Percentiles rank a stretch among this genome's conserved stretches.
These are phyloP conservation scores for Penicillium silybi DNA, from an alignment of 495 filamentous ascomycete species.

Conservation along the genomic window DNA sequence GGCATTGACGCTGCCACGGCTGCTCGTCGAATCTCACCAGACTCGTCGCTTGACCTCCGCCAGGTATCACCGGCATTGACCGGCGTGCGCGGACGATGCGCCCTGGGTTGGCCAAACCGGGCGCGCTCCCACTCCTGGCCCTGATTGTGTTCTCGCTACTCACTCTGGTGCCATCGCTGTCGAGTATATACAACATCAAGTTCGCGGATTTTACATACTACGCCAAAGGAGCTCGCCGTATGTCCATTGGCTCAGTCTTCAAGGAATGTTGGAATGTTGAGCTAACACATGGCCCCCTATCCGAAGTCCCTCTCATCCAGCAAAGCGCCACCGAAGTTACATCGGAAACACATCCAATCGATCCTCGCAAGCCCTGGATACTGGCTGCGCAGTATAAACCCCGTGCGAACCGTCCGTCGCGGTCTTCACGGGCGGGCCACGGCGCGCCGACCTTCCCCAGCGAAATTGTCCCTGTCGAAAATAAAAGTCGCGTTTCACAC, in stretches of 20 bases:
- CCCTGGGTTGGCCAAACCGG: constrained; percentile 36
- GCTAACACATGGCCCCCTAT: background rate
- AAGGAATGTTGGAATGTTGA: background rate
- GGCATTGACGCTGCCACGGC: constrained; percentile 11
- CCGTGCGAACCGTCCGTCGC: constrained; percentile 12
- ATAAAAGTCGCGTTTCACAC: constrained; percentile 18
- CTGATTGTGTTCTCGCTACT: constrained; percentile 37
- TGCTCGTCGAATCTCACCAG: constrained; percentile 3
- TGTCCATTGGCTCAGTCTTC: constrained; percentile 5
- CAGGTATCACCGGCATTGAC: constrained; percentile 3
- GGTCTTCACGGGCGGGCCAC: constrained; percentile 7
- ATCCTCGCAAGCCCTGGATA: constrained; percentile 14
- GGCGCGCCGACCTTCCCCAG: constrained; percentile 4
- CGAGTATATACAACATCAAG: constrained; percentile 29
- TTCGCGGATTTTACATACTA: constrained; percentile 29
- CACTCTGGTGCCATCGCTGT: constrained; percentile 34
- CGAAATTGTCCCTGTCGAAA: constrained; percentile 20
- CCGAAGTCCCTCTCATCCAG: constrained; percentile 23
- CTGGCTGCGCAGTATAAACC: constrained; percentile 9
- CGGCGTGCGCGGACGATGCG: constrained; percentile 33
- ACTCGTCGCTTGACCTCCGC: constrained; percentile 1
- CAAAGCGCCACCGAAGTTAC: constrained; percentile 11
- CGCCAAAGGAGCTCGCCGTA: constrained; percentile 26
- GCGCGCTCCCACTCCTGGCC: constrained; percentile 38
- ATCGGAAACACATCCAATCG: constrained; percentile 5